Evolutionary conservation across 1,284 basidiomycete genomes (phyloP).

Genomic region (Heterobasidion occidentale): DNA sequence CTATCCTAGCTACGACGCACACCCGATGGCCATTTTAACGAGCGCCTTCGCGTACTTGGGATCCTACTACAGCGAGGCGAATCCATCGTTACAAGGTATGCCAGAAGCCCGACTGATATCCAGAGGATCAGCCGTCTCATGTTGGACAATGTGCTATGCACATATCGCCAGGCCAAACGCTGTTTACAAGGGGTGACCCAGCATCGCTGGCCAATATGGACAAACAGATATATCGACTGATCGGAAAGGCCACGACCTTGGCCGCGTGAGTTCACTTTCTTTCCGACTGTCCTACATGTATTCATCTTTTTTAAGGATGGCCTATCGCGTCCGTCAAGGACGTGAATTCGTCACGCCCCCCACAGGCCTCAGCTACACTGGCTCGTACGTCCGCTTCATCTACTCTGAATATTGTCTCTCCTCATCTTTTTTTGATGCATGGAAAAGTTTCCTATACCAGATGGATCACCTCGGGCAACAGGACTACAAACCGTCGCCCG

Average conservation of each 20-base stretch:
- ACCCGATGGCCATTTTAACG: conserved; percentile 84
- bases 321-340: conserved; percentile 83
- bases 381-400: conserved; percentile 45
- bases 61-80: conserved; percentile 78
- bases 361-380: conserved; percentile 74
- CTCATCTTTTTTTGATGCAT: background rate
- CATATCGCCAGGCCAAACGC: conserved; percentile 55
- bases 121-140: background rate
- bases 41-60: conserved; percentile 81
- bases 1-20: conserved; percentile 70
- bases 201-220: conserved; percentile 73
- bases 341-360: conserved; percentile 83
- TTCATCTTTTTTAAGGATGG: conserved; percentile 49
- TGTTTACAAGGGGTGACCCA: conserved; percentile 66
- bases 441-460: conserved; percentile 72
- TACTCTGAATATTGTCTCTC: background rate
- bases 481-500: conserved; percentile 71
- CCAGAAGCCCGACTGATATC: background rate
- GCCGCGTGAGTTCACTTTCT: conserved; percentile 47
- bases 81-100: conserved; percentile 67
- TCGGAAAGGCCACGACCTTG: conserved; percentile 82
- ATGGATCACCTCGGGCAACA: conserved; percentile 74
- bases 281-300: background rate
- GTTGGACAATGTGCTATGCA: background rate
- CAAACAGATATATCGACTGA: conserved; percentile 82